Evolutionary conservation across 768 basidiomycete genomes (phyloP).

Genomic region (Boletus edulis): DNA sequence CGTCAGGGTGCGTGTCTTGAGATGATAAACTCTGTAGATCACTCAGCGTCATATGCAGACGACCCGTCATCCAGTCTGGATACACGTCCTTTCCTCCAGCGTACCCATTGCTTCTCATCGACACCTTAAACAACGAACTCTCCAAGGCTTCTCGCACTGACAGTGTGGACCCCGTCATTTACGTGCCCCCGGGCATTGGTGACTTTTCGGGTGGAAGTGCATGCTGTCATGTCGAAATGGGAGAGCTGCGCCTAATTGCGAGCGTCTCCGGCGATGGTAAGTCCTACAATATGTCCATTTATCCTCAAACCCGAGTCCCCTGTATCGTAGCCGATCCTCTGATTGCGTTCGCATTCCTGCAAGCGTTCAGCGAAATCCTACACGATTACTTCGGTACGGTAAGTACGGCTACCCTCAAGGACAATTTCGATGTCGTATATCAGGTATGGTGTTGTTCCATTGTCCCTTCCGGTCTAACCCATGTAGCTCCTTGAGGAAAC

Average conservation of each 20-base stretch:
- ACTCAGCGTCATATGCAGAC: conserved; percentile 35
- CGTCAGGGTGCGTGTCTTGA: conserved; percentile 54
- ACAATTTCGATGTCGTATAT: conserved; percentile 94
- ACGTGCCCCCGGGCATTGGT: conserved; percentile 47
- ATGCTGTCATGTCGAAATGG: conserved; percentile 78
- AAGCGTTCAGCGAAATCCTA: conserved; percentile 81
- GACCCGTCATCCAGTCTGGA: conserved; percentile 86
- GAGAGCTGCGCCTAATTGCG: conserved; percentile 74
- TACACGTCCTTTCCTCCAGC: conserved; percentile 76
- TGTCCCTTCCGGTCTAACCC: background rate
- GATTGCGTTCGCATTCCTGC: conserved; percentile 85
- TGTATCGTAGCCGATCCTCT: conserved; percentile 72
- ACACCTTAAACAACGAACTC: conserved; percentile 75
- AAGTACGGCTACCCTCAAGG: conserved; percentile 74
- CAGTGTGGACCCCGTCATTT: conserved; percentile 73
- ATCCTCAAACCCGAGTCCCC: background rate
- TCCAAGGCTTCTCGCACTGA: conserved; percentile 50
- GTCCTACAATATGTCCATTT: background rate
- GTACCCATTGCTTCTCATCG: conserved; percentile 84
- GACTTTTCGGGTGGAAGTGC: conserved; percentile 53
- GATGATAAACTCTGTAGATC: background rate
- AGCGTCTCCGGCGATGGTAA: conserved; percentile 83
- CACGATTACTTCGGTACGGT: conserved; percentile 87
- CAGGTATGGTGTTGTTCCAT: conserved; percentile 50
- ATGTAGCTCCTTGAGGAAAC: conserved; percentile 88